These are phyloP conservation scores for Skeletonema tropicum DNA, from an alignment of 108 stramenopile genomes.

Conservation along the genomic window DNA sequence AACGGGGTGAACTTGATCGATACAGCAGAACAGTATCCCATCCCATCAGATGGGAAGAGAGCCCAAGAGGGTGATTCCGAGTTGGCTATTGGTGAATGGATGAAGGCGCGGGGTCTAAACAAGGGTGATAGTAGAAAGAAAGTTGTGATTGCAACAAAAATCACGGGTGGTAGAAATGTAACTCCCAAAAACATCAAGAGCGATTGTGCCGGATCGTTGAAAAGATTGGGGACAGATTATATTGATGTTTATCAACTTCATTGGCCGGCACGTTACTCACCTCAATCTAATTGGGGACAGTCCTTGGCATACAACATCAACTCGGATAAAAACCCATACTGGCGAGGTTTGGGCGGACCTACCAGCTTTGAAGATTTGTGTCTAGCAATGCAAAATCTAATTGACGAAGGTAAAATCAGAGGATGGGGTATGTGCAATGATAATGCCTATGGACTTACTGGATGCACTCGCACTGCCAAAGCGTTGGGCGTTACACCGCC, in stretches of 20 bases:
- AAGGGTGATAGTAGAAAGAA: constrained; percentile 59
- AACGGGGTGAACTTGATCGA: constrained; percentile 86
- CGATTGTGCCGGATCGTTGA: constrained; percentile 69
- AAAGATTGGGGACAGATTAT: constrained; percentile 80
- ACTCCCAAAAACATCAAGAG: constrained; percentile 51
- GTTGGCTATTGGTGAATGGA: constrained; percentile 81
- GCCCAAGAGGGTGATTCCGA: constrained; percentile 83
- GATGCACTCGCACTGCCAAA: constrained; percentile 78
- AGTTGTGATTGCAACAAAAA: constrained; percentile 88
- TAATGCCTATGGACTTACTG: constrained; percentile 89
- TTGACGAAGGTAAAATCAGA: constrained; percentile 85
- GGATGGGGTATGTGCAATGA: constrained; percentile 93
- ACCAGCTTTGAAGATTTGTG: constrained; percentile 88
- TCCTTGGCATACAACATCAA: constrained; percentile 75
- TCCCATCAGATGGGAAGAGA: constrained; percentile 64
- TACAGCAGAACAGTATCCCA: constrained; percentile 89
- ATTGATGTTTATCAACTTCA: constrained; percentile 89
- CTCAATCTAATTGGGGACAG: constrained; percentile 91
- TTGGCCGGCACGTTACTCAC: constrained; percentile 88
- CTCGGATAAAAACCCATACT: constrained; percentile 62
- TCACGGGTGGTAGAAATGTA: constrained; percentile 82
- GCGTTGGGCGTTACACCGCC: constrained; percentile 82
- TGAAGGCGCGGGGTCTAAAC: constrained; percentile 65
- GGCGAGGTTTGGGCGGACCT: constrained; percentile 66
- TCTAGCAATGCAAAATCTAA: constrained; percentile 78